phyloP scores from a whole-genome alignment of 2,329 filamentous ascomycete genomes.

The Colletotrichum sp. region DNA sequence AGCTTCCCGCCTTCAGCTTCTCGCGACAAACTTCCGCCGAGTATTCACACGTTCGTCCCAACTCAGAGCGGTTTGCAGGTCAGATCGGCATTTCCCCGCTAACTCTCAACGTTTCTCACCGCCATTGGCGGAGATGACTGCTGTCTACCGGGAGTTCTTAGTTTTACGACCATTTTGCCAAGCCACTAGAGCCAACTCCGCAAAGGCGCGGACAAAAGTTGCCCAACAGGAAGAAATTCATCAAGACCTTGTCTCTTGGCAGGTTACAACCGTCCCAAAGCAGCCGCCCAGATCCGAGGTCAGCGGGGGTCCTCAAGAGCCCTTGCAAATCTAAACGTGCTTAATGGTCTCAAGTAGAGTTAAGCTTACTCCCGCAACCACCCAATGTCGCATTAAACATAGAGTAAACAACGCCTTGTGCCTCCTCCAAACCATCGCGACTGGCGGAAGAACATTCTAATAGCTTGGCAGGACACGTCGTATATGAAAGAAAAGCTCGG shows the following conservation, averaged over 20 bases:
- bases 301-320: not conserved
- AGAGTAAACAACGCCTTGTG: not conserved
- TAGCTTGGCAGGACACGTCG: not conserved
- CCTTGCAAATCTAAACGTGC: not conserved
- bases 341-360: constrained; percentile 7
- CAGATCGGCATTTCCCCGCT: constrained; percentile 7
- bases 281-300: not conserved
- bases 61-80: not conserved
- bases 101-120: not conserved
- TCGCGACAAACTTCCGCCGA: constrained; percentile 13
- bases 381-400: not conserved
- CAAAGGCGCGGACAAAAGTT: not conserved
- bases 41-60: not conserved
- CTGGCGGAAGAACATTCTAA: constrained; percentile 12
- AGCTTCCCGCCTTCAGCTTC: not conserved
- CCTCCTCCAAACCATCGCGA: not conserved
- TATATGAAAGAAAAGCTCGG: not conserved
- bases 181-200: constrained; percentile 5
- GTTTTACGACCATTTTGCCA: not conserved
- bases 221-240: not conserved
- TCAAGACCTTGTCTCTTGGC: not conserved
- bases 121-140: not conserved
- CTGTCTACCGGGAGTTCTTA: not conserved
- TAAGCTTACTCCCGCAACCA: not conserved
- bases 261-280: not conserved